phyloP scores from a whole-genome alignment of 1,139 yeast genomes.

The Kurtzmaniella quercitrusa region DNA sequence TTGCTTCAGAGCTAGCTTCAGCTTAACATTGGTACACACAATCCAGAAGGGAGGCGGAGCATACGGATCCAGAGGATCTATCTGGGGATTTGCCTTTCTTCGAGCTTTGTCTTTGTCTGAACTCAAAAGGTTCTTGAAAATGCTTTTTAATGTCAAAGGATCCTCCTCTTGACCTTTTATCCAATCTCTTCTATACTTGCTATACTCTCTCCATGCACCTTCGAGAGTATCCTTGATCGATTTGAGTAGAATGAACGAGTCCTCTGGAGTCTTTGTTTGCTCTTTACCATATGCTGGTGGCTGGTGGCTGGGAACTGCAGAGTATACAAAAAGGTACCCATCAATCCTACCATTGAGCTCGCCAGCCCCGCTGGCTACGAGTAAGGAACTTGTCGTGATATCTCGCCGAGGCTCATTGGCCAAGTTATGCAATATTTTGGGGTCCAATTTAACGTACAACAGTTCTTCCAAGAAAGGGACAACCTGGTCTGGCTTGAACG shows the following conservation, averaged over 20 bases:
- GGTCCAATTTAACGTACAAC: slow-evolving; percentile 55
- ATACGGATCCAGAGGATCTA: slow-evolving; percentile 45
- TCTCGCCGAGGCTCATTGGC: slow-evolving; percentile 65
- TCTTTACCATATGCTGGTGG: slow-evolving; percentile 49
- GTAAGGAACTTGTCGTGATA: slow-evolving; percentile 60
- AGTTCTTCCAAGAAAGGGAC: slow-evolving; percentile 76
- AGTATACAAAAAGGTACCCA: slow-evolving; percentile 66
- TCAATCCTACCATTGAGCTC: slow-evolving; percentile 71
- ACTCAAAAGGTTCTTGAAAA: slow-evolving; percentile 57
- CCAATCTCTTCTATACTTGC: slow-evolving; percentile 51
- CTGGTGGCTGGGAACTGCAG: slow-evolving; percentile 55
- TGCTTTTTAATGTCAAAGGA: slow-evolving; percentile 53
- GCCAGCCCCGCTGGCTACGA: slow-evolving; percentile 75
- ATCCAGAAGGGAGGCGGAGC: slow-evolving; percentile 67
- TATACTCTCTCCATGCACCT: slow-evolving; percentile 73
- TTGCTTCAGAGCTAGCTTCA: slow-evolving; percentile 53
- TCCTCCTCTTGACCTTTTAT: slow-evolving; percentile 63
- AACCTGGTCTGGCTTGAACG: slow-evolving; percentile 57
- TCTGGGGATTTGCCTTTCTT: slow-evolving; percentile 15
- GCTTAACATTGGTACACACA: slow-evolving; percentile 57
- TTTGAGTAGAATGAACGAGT: neutral
- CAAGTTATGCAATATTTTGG: slow-evolving; percentile 53
- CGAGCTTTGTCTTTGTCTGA: slow-evolving; percentile 21
- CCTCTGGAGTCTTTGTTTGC: neutral
- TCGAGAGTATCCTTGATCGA: slow-evolving; percentile 49